Percentiles rank a stretch among this genome's conserved stretches.
Conservation (phyloP, 805 yeast genomes). For the Candida nonsorbophila region DNA sequence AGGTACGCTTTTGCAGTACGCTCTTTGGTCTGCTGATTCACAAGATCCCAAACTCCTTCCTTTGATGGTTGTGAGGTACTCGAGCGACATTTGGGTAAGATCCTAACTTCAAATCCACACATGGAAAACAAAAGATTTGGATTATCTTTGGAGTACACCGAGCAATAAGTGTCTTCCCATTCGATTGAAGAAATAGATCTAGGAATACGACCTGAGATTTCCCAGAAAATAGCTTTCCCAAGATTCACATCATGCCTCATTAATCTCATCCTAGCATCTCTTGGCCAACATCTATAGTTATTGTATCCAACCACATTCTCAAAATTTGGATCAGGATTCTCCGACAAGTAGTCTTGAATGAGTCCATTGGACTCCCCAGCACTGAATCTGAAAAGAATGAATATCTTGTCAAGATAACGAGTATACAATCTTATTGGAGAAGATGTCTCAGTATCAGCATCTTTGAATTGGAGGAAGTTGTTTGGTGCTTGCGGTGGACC, state of each 20-base stretch:
- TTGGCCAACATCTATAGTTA: conserved; percentile 91
- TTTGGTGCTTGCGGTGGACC: conserved; percentile 71
- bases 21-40: conserved; percentile 67
- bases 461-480: conserved; percentile 69
- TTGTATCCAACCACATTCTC: conserved; percentile 82
- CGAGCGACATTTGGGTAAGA: conserved; percentile 67
- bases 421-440: conserved; percentile 80
- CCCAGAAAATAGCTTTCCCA: conserved; percentile 93
- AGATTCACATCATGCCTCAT: conserved; percentile 88
- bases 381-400: conserved; percentile 70
- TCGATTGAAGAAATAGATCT: conserved; percentile 61
- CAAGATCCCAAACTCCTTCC: conserved; percentile 91
- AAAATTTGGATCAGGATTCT: conserved; percentile 90
- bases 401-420: conserved; percentile 78
- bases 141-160: conserved; percentile 87
- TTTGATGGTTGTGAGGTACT: conserved; percentile 48
- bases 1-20: conserved; percentile 84
- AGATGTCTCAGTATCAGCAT: conserved; percentile 49
- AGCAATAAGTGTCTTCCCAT: conserved; percentile 79
- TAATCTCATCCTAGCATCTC: conserved; percentile 84
- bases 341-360: conserved; percentile 68
- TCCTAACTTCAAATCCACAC: conserved; percentile 94
- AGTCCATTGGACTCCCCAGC: conserved; percentile 71
- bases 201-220: conserved; percentile 75
- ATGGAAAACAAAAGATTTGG: conserved; percentile 83